Evolutionary conservation across 306 rosid genomes (phyloP).

Genomic region (Pachyrhizus erosus): DNA sequence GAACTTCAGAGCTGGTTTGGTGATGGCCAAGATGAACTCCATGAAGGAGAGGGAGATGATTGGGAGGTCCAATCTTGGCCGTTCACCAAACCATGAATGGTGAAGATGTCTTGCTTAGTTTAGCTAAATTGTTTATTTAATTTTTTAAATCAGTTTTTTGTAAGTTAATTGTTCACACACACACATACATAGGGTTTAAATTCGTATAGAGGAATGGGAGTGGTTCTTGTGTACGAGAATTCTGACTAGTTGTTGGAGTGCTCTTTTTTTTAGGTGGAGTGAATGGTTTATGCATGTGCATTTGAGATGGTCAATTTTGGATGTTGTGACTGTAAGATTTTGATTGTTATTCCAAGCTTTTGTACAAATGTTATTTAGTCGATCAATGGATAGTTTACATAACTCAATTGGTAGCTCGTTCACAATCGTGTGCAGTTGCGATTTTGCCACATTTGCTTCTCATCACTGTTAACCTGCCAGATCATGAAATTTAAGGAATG

Average conservation of each 20-base stretch:
- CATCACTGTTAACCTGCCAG: slow-evolving; percentile 60
- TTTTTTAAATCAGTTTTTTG: slow-evolving; percentile 3
- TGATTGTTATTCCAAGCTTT: slow-evolving; percentile 24
- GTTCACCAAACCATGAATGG: slow-evolving; percentile 31
- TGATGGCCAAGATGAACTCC: slow-evolving; percentile 81
- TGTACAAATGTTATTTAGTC: neutral
- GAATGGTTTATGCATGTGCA: slow-evolving; percentile 14
- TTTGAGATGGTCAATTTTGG: slow-evolving; percentile 33
- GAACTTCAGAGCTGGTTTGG: slow-evolving; percentile 78
- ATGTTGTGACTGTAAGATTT: slow-evolving; percentile 22
- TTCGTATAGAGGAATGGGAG: slow-evolving; percentile 36
- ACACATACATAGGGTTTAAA: slow-evolving; percentile 35
- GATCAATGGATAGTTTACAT: neutral
- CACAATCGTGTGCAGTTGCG: slow-evolving; percentile 50
- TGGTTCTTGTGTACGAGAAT: slow-evolving; percentile 18
- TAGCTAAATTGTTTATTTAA: neutral
- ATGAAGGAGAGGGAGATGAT: slow-evolving; percentile 58
- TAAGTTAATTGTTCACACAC: slow-evolving; percentile 25
- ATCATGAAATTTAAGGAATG: slow-evolving; percentile 33
- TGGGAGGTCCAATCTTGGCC: slow-evolving; percentile 72
- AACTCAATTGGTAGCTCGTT: neutral
- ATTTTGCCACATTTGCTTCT: slow-evolving; percentile 69
- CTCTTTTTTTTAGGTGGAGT: neutral
- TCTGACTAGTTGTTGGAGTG: slow-evolving; percentile 27
- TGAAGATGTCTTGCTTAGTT: neutral